Evolutionary conservation across 805 yeast species (phyloP), one percentile per base, ranked within the genome.

Genomic region (Huiozyma sinensis): DNA sequence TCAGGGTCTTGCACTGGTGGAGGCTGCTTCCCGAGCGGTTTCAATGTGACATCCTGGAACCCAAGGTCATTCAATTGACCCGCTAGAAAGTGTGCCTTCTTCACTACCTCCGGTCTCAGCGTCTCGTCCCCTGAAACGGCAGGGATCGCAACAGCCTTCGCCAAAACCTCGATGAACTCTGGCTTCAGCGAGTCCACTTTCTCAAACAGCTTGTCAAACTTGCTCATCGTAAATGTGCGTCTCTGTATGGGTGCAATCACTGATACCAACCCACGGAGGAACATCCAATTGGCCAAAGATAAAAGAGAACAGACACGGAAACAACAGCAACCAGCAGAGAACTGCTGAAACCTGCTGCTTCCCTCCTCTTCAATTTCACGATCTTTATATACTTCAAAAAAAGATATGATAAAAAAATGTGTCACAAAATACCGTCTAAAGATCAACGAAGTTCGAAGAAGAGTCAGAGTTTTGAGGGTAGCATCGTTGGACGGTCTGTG

Each of bases 101-200:
- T 81, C 48, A 87, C 80, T 39, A 92, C 97, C 60, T 82, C 71
- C 29, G 95, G 92, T 66, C 99, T 83, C 53, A 86, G 74, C 9
- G 79, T 64, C 58, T 88, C 95, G 61, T 92, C 98, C 36, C 86
- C 79, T 5, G 97, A 88, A 39, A 92, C 97, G 7, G 97, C 89
- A 40, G 95, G 94, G 54, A 90, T 92, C 47, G 87, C 83, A 39
- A 92, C 88, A n/a, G 97, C 97, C 41, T 81, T 71, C 37, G 79
- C 65, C 47, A 92, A 73, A 53, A 95, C 72, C 44, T 75, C 68
- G 53, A 84, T 77, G 70, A 83, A 89, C 48, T 72, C 65, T 6
- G 89, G 83, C 65, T 85, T 80, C 60, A 85, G 75, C 54, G 76
- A 81, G 52, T 81, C 84, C 52, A 86, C 81, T 61, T 82, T 79